Evolutionary conservation across 768 basidiomycete genomes (phyloP), one percentile per base, ranked within the genome.

Genomic region (Podaxis carcinomalis): DNA sequence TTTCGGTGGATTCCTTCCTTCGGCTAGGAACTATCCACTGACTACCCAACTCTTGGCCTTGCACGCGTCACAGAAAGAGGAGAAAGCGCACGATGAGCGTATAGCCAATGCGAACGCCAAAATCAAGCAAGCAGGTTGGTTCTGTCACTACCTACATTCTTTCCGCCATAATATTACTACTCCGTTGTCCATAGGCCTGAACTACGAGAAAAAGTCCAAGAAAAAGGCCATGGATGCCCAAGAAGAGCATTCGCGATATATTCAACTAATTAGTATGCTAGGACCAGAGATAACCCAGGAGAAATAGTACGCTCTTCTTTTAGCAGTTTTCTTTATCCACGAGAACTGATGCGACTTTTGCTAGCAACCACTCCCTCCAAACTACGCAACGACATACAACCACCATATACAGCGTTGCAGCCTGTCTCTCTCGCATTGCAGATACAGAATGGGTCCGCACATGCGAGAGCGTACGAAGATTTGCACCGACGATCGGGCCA

Each of bases 201-300:
- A 70, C 13, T 92, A 89, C 55, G 90, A 93, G 77, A 90, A 89
- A 78, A 92, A 90, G 69, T 81, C 85, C 28, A 91, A 90, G 79
- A 89, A 86, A 74, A 88, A 82, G 50, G 71, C 84, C 9, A 77
- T 77, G 19, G 89, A 92, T 65, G 85, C 80, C 4, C 75, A 75
- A 6, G 90, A 91, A 32, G 91, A 92, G 66, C 91, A 92, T 68
- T 81, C 85, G 51, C 83, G 87, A 16, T 93, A 92, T 69, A 84
- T 93, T 62, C 85, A 84, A 66, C 75, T 91, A 0, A 84, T 92
- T 61, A 88, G 82, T 66, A 76, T 81, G 21, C 70, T 92, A 13
- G 90, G 89, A 1, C 88, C 89, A 7, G 90, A 92, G 68, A 87
- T 92, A 59, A 87, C 88, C 3, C 86, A 90, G 67, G 87, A 89